A percentile compares a stretch with the other conserved stretches of the same genome.
These are phyloP conservation scores for Mortierella hygrophila DNA, from an alignment of 192 early-diverging fungal species.

Conservation along the genomic window DNA sequence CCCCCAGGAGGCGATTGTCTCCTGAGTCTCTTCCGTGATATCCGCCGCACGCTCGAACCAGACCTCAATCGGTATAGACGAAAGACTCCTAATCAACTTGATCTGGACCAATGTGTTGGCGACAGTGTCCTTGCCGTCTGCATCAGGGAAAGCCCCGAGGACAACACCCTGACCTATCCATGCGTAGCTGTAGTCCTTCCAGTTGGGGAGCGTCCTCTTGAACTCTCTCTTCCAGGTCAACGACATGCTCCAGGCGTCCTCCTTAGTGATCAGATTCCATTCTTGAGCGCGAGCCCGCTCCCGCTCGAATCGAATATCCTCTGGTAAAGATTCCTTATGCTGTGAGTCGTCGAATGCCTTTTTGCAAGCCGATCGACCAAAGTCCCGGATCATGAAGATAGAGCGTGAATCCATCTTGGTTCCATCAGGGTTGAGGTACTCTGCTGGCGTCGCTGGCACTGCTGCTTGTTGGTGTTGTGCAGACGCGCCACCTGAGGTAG, in stretches of 20 bases:
- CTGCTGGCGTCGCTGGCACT: conserved; percentile 1
- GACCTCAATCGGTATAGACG: conserved; percentile 51
- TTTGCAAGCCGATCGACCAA: conserved; percentile 21
- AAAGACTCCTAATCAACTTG: conserved; percentile 43
- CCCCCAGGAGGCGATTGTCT: conserved; percentile 27
- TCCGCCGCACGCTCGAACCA: conserved; percentile 43
- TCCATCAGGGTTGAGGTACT: conserved; percentile 46
- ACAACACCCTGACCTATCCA: conserved; percentile 54
- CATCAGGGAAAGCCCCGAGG: conserved; percentile 22
- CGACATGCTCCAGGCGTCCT: conserved; percentile 21
- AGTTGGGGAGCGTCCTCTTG: conserved; percentile 41
- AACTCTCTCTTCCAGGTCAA: conserved; percentile 34
- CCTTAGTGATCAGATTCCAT: conserved; percentile 1
- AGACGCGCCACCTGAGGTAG: neutral
- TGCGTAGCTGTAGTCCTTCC: conserved; percentile 30
- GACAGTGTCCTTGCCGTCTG: conserved; percentile 12
- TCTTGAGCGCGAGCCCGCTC: neutral
- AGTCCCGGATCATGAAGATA: conserved; percentile 44
- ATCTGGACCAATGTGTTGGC: conserved; percentile 41
- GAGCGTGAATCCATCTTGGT: conserved; percentile 39
- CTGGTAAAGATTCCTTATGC: neutral
- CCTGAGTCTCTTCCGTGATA: conserved; percentile 30
- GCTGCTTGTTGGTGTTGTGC: neutral
- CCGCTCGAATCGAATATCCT: conserved; percentile 22
- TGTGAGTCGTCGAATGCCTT: conserved; percentile 8